Conservation (phyloP, 2,329 filamentous ascomycete genomes). For the Curvularia hawaiiensis region DNA sequence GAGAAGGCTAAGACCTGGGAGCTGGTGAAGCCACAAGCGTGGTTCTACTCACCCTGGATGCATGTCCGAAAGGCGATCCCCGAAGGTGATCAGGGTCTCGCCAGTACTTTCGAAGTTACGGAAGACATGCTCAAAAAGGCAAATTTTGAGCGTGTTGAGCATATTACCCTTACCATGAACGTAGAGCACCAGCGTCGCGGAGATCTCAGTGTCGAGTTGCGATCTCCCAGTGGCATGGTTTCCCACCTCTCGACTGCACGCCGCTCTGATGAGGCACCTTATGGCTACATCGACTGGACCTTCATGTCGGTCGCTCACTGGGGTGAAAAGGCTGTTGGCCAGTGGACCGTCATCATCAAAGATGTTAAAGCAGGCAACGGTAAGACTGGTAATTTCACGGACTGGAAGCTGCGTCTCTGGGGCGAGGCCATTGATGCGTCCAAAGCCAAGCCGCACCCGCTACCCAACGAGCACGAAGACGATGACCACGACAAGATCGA, state of each 20-base stretch:
- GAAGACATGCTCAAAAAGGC: conserved; percentile 77
- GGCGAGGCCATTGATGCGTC: conserved; percentile 81
- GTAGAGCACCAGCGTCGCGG: conserved; percentile 84
- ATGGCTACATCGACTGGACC: conserved; percentile 92
- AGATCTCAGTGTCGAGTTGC: conserved; percentile 89
- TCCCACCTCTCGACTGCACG: conserved; percentile 84
- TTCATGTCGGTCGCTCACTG: conserved; percentile 99
- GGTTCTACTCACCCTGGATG: conserved; percentile 93
- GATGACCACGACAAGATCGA: conserved; percentile 72
- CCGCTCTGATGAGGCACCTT: conserved; percentile 65
- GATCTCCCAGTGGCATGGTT: conserved; percentile 79
- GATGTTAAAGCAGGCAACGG: conserved; percentile 77
- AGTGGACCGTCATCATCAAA: conserved; percentile 89
- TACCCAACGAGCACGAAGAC: conserved; percentile 84
- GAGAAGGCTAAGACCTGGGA: conserved; percentile 85
- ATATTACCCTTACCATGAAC: conserved; percentile 98
- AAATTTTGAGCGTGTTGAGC: conserved; percentile 86
- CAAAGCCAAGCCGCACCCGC: conserved; percentile 75
- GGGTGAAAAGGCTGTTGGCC: conserved; percentile 87
- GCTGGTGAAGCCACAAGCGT: conserved; percentile 91
- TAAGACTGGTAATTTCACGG: conserved; percentile 76
- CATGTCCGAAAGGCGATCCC: conserved; percentile 86
- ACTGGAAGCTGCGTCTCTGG: conserved; percentile 96
- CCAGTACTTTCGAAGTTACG: conserved; percentile 82
- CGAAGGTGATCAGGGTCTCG: conserved; percentile 79